These are phyloP conservation scores for Fusarium drepaniforme DNA, from an alignment of 2,329 filamentous ascomycete species.

Conservation along the genomic window DNA sequence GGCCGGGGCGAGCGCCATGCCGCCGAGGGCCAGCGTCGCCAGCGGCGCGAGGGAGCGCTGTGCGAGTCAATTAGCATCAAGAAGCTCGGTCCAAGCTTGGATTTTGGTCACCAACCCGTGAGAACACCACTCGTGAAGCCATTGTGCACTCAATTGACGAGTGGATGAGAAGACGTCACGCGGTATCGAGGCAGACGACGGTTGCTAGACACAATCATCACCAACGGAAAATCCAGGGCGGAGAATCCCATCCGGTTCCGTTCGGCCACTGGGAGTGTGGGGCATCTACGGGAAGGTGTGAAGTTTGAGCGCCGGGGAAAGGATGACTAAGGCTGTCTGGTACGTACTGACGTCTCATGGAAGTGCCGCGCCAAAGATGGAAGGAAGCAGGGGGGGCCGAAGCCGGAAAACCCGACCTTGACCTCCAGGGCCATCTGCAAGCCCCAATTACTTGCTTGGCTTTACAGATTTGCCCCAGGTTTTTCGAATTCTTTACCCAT, in stretches of 20 bases:
- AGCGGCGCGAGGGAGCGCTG: slow-evolving; percentile 67
- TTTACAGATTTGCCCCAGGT: slow-evolving; percentile 19
- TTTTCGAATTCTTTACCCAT: slow-evolving; percentile 20
- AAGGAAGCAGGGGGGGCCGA: slow-evolving; percentile 29
- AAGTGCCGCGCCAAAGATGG: slow-evolving; percentile 18
- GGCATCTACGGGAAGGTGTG: slow-evolving; percentile 1
- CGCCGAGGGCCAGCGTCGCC: slow-evolving; percentile 63
- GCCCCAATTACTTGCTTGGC: slow-evolving; percentile 9
- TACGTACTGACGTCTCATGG: slow-evolving; percentile 12
- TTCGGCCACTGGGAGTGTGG: slow-evolving; percentile 30
- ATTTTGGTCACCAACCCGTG: slow-evolving; percentile 58
- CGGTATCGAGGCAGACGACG: slow-evolving; percentile 42
- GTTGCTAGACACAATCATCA: slow-evolving; percentile 36
- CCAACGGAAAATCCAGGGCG: slow-evolving; percentile 46
- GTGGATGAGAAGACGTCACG: slow-evolving; percentile 42
- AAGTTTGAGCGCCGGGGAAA: not conserved
- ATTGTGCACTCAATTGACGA: slow-evolving; percentile 66
- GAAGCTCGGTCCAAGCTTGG: slow-evolving; percentile 20
- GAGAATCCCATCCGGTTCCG: slow-evolving; percentile 42
- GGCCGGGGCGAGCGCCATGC: slow-evolving; percentile 61
- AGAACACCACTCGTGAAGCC: slow-evolving; percentile 71
- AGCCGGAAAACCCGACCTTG: slow-evolving; percentile 27
- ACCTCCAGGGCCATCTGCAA: slow-evolving; percentile 13
- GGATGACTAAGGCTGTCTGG: slow-evolving; percentile 33
- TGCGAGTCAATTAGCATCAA: slow-evolving; percentile 46